Evolutionary conservation across 306 rosid species (phyloP).

Genomic region (Phaseolus lunatus): DNA sequence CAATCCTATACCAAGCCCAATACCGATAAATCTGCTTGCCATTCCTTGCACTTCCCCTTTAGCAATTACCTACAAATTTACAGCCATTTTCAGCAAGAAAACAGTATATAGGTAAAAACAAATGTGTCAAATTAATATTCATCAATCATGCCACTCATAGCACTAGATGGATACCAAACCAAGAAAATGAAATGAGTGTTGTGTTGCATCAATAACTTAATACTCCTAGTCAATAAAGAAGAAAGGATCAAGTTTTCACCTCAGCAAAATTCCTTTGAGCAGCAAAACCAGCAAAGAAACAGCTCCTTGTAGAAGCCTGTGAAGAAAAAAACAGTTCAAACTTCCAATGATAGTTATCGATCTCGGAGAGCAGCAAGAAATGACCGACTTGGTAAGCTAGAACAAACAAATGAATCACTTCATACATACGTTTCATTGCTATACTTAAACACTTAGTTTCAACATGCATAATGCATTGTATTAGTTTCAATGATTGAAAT

Average conservation of each 20-base stretch:
- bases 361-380: not conserved
- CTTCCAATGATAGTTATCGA: not conserved
- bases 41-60: slow-evolving; percentile 99
- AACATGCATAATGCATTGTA: not conserved
- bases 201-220: slow-evolving; percentile 30
- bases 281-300: slow-evolving; percentile 98
- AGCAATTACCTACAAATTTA: slow-evolving; percentile 81
- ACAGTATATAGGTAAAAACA: not conserved
- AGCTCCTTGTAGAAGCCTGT: slow-evolving; percentile 97
- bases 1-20: slow-evolving; percentile 83
- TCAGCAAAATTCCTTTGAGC: slow-evolving; percentile 98
- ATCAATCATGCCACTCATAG: slow-evolving; percentile 24
- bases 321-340: slow-evolving; percentile 45
- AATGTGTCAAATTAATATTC: not conserved
- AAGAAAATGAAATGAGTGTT: slow-evolving; percentile 31
- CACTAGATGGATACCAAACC: slow-evolving; percentile 33
- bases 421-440: not conserved
- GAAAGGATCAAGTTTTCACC: slow-evolving; percentile 59
- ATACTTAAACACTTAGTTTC: not conserved
- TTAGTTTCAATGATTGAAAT: not conserved
- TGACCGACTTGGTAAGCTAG: not conserved
- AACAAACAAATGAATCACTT: not conserved
- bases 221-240: not conserved
- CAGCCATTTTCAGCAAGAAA: slow-evolving; percentile 33
- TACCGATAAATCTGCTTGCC: slow-evolving; percentile 94